A percentile compares a stretch with the other conserved stretches of the same genome.
Evolutionary conservation across 2,329 filamentous ascomycete species (phyloP).

Genomic region (Diaporthe eres): DNA sequence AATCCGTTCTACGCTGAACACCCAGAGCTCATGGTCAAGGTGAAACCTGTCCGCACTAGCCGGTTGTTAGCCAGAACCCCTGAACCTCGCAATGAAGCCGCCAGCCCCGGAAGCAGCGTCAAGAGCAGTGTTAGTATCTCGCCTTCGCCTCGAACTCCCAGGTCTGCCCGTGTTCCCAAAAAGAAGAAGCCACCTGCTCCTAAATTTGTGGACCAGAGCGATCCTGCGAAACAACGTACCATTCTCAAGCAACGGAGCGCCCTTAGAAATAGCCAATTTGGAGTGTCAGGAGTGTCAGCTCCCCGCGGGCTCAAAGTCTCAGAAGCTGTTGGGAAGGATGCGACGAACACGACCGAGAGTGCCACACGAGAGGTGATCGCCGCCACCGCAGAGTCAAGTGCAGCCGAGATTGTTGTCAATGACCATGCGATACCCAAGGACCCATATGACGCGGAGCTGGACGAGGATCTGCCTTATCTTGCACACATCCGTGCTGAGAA

Average conservation of each 20-base stretch:
- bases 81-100: slow-evolving; percentile 18
- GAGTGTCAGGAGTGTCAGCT: slow-evolving; percentile 10
- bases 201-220: not conserved
- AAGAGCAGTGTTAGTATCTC: slow-evolving; percentile 3
- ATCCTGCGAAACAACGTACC: slow-evolving; percentile 32
- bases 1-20: slow-evolving; percentile 62
- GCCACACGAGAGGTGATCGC: not conserved
- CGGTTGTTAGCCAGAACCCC: slow-evolving; percentile 12
- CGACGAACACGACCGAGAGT: slow-evolving; percentile 7
- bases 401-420: not conserved
- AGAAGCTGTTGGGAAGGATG: slow-evolving; percentile 38
- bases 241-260: slow-evolving; percentile 37
- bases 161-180: not conserved
- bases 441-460: slow-evolving; percentile 16
- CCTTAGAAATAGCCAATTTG: slow-evolving; percentile 19
- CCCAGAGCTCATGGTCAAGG: slow-evolving; percentile 43
- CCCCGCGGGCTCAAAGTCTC: slow-evolving; percentile 39
- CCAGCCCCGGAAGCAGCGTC: slow-evolving; percentile 1
- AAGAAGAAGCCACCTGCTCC: slow-evolving; percentile 17
- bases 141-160: slow-evolving; percentile 18
- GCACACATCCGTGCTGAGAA: slow-evolving; percentile 32
- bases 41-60: slow-evolving; percentile 24
- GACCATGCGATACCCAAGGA: not conserved
- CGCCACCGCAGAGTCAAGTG: not conserved
- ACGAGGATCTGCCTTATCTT: slow-evolving; percentile 40